These are phyloP conservation scores for Geum urbanum DNA, from an alignment of 306 rosid species.

Conservation along the genomic window DNA sequence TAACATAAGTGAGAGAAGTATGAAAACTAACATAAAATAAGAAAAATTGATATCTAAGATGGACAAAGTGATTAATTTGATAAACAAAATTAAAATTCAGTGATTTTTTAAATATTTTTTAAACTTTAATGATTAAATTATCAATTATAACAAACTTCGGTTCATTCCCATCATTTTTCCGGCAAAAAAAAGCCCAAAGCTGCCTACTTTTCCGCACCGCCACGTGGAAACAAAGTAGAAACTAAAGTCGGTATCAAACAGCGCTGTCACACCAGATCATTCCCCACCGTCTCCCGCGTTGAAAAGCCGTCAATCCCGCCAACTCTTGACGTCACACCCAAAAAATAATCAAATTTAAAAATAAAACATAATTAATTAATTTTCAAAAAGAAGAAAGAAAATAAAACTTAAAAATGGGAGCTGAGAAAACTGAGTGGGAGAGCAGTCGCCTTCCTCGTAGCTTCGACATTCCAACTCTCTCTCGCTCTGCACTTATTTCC, in stretches of 20 bases:
- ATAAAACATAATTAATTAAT: neutral
- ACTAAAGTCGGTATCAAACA: neutral
- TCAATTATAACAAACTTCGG: too few species aligned
- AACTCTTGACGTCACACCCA: conserved; percentile 33
- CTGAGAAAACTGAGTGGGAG: conserved; percentile 52
- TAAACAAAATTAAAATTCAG: too few species aligned
- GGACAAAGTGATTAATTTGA: too few species aligned
- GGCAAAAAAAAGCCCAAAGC: conserved; percentile 16
- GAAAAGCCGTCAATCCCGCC: conserved; percentile 82
- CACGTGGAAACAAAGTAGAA: conserved; percentile 40
- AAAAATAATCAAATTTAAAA: neutral
- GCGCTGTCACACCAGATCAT: conserved; percentile 21
- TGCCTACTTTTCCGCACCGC: conserved; percentile 2
- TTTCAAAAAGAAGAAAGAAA: neutral
- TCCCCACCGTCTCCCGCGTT: conserved; percentile 37
- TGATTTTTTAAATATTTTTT: too few species aligned
- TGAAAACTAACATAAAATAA: too few species aligned
- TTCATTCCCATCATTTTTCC: too few species aligned
- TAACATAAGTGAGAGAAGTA: too few species aligned
- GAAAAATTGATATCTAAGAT: too few species aligned
- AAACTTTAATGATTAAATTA: too few species aligned
- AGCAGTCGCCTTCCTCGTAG: conserved; percentile 77
- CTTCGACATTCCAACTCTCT: conserved; percentile 72
- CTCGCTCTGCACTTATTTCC: conserved; percentile 19
- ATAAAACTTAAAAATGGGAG: neutral